phyloP scores from a whole-genome alignment of 305 asterid species.

The Solanum hybrid region DNA sequence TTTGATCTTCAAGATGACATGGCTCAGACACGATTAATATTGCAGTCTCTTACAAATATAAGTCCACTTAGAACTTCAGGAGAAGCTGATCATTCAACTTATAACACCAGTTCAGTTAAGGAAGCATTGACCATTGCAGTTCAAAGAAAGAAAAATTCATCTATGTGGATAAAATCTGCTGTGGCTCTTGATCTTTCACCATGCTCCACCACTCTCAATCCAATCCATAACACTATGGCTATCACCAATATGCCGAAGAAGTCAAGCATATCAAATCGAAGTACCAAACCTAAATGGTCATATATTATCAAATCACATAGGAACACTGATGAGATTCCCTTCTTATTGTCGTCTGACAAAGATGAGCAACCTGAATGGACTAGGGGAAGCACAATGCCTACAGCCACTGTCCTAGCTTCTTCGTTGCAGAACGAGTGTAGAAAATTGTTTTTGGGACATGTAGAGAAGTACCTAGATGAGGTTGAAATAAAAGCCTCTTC shows the following conservation, averaged over 20 bases:
- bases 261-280: constrained; percentile 9
- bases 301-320: constrained; percentile 17
- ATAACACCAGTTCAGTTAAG: constrained; percentile 30
- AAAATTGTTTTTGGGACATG: constrained; percentile 39
- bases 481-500: constrained; percentile 34
- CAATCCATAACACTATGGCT: constrained; percentile 8
- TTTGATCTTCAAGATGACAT: constrained; percentile 45
- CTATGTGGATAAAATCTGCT: constrained; percentile 60
- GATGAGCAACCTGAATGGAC: constrained; percentile 38
- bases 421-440: constrained; percentile 45
- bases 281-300: constrained; percentile 26
- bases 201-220: constrained; percentile 11
- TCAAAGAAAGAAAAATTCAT: constrained; percentile 48
- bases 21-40: constrained; percentile 33
- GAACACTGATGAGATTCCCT: constrained; percentile 21
- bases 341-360: constrained; percentile 19
- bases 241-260: constrained; percentile 18
- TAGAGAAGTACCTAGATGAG: constrained; percentile 49
- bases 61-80: constrained; percentile 31
- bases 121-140: constrained; percentile 36
- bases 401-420: constrained; percentile 30
- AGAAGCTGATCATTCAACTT: constrained; percentile 20
- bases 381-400: constrained; percentile 23
- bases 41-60: constrained; percentile 44
- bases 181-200: constrained; percentile 55